Evolutionary conservation across 2,329 filamentous ascomycete genomes (phyloP), one percentile per base, ranked within the genome.

Genomic region (Diplodia scrobiculata): DNA sequence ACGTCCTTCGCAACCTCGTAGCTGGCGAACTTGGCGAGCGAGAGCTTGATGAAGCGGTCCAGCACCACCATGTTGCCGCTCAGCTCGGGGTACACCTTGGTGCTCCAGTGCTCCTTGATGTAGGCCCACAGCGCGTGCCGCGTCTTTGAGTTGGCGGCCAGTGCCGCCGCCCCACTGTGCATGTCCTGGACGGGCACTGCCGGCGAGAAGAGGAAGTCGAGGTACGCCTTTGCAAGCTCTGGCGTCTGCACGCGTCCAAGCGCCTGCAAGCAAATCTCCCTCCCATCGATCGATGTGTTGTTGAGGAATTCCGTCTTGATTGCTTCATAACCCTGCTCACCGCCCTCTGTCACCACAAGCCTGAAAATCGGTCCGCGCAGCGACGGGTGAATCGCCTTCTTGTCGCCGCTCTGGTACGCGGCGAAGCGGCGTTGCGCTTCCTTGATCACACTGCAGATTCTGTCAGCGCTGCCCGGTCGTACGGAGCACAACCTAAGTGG

Each of bases 281-380:
- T 96, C 72, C 92, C 93, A 73, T 98, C 95, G 45, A 97, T 88
- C 7, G 92, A 91, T 63, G 89, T 89, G 13, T 92, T 95, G 60
- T 83, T 88, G 69, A 87, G 84, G 84, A 91, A 98, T 76, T 97
- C 93, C 65, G 91, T 87, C 81, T 94, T 92, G 65, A 99, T 84
- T 7, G 88, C 84, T 32, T 90, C 84, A 70, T 87, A 89, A 64
- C 92, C 91, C 17, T 87, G 82, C 63, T 85, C 84, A 7, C 86
- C 87, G 6, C 92, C 87, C 70, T 93, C 86, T 69, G 87, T 88
- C 67, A 97, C 84, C 29, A 87, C 89, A 41, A 92, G 89, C 67
- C 88, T 87, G 83, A 92, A 98, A 67, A 97, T 86, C 1, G 92
- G 87, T 32, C 85, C 84, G 67, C 94, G 90, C 53, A 98, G 85